Conservation (phyloP, 768 basidiomycete species). For the Panus rudis region DNA sequence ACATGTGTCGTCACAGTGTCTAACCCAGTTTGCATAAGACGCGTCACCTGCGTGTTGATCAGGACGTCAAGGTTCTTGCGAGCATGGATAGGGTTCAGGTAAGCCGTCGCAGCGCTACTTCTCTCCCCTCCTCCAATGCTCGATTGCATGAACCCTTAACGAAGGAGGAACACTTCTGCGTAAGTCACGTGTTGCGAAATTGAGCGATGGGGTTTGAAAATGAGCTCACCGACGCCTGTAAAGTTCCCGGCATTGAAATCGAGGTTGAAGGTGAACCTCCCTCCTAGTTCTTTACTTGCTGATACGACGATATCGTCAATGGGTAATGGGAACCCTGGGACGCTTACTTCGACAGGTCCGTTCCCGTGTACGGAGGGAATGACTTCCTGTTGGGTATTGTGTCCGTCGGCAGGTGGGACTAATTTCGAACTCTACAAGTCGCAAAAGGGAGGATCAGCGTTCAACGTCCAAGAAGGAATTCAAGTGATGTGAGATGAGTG, state of each 20-base stretch:
- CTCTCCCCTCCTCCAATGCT: constrained; percentile 8
- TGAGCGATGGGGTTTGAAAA: neutral
- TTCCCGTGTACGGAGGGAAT: constrained; percentile 13
- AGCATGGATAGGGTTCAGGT: constrained; percentile 6
- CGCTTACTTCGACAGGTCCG: constrained; percentile 12
- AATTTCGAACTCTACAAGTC: constrained; percentile 8
- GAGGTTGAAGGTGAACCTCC: constrained; percentile 11
- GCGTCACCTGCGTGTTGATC: constrained; percentile 14
- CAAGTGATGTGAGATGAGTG: neutral
- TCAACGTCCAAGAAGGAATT: no score
- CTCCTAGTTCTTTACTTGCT: constrained; percentile 3
- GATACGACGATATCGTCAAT: constrained; percentile 13
- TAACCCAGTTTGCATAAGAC: constrained; percentile 6
- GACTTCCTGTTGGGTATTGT: constrained; percentile 13
- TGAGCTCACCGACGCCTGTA: constrained; percentile 11
- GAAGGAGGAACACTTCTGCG: neutral
- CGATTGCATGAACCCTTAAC: constrained; percentile 5
- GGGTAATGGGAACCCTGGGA: constrained; percentile 9
- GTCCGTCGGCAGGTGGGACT: constrained; percentile 11
- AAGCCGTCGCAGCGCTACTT: constrained; percentile 9
- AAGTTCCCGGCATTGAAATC: constrained; percentile 12
- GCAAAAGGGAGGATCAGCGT: neutral
- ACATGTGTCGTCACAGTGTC: neutral
- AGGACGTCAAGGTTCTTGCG: constrained; percentile 15
- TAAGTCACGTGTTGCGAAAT: neutral